A percentile compares a stretch with the other conserved stretches of the same genome.
These are phyloP conservation scores for Rhodotorula mucilaginosa DNA, from an alignment of 1,284 basidiomycete genomes.

Conservation along the genomic window DNA sequence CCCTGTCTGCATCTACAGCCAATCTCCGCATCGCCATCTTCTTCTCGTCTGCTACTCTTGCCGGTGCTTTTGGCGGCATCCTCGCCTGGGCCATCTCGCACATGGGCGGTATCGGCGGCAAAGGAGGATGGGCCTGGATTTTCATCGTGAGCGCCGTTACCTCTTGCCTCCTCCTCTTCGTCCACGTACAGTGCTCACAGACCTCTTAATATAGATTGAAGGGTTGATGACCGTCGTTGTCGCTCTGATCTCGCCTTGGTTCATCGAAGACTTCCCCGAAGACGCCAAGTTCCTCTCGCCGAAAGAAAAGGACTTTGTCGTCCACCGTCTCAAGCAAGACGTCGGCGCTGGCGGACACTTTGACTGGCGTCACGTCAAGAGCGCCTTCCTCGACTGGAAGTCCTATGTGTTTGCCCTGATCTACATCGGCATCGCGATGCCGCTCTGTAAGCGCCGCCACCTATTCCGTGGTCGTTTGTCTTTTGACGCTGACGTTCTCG, in stretches of 20 bases:
- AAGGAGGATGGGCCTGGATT: conserved; percentile 34
- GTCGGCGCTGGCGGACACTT: conserved; percentile 48
- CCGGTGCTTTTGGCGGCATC: conserved; percentile 49
- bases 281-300: conserved; percentile 43
- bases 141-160: conserved; percentile 46
- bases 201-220: conserved; percentile 43
- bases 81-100: conserved; percentile 23
- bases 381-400: conserved; percentile 49
- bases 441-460: background rate
- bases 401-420: conserved; percentile 20
- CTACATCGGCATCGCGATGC: conserved; percentile 7
- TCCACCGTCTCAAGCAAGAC: conserved; percentile 50
- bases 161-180: too few relatives aligned
- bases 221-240: conserved; percentile 51
- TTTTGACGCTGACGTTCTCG: background rate
- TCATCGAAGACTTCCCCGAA: conserved; percentile 51
- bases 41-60: conserved; percentile 53
- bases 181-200: too few relatives aligned
- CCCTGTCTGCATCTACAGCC: conserved; percentile 12
- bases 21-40: conserved; percentile 51
- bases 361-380: conserved; percentile 44
- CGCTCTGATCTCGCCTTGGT: conserved; percentile 47
- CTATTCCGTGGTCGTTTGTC: too few relatives aligned
- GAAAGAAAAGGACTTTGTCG: conserved; percentile 48
- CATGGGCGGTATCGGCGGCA: conserved; percentile 35